Conservation (phyloP, 306 rosid species). For the Quercus bicolor region DNA sequence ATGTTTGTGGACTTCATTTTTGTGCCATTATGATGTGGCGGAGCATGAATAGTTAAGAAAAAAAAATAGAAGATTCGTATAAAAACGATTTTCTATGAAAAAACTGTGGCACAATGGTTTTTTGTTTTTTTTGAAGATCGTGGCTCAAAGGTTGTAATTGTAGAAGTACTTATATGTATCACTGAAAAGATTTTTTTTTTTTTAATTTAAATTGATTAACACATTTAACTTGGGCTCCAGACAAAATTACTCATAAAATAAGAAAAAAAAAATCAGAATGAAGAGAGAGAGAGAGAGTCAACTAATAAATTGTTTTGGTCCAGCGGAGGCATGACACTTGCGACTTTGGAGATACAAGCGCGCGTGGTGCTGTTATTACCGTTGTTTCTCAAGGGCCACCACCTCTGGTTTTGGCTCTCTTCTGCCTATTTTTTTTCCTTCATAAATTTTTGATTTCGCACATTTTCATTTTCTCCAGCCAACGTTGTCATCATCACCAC, state of each 20-base stretch:
- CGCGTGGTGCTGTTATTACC: slow-evolving; percentile 56
- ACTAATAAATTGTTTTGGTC: not conserved
- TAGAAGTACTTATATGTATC: no score
- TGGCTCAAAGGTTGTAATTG: no score
- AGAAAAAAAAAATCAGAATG: not conserved
- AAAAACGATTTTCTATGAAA: no score
- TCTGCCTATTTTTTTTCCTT: not conserved
- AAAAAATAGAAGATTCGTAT: no score
- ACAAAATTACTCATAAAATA: not conserved
- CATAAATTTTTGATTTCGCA: not conserved
- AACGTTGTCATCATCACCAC: slow-evolving; percentile 31
- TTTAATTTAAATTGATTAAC: no score
- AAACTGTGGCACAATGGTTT: no score
- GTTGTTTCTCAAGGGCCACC: slow-evolving; percentile 24
- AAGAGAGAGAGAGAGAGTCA: slow-evolving; percentile 3
- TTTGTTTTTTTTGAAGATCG: no score
- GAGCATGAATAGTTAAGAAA: no score
- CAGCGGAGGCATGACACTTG: slow-evolving; percentile 6
- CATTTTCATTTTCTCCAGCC: not conserved
- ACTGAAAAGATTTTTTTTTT: no score
- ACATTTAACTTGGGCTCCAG: no score
- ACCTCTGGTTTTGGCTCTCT: slow-evolving; percentile 26
- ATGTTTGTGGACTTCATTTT: no score
- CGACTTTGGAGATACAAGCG: slow-evolving; percentile 9
- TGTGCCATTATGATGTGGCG: no score